Evolutionary conservation across 768 basidiomycete genomes (phyloP).

Genomic region (Dacryopinax spathularia): DNA sequence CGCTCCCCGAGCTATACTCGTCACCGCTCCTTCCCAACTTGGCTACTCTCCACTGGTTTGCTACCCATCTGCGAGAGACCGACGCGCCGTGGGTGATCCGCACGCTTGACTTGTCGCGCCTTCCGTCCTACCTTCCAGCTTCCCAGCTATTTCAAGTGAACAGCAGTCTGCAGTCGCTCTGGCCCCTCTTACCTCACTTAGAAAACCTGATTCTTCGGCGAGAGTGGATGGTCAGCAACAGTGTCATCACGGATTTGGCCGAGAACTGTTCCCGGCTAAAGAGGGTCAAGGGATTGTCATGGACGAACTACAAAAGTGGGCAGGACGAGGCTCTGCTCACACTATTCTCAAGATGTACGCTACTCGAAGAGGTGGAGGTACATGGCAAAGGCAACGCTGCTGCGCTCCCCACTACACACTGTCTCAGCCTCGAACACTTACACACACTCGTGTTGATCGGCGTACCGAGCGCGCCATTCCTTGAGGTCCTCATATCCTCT

Average conservation of each 20-base stretch:
- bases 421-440: constrained; percentile 25
- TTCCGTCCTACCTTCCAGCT: constrained; percentile 43
- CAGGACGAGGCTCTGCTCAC: constrained; percentile 3
- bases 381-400: constrained; percentile 42
- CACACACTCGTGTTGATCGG: constrained; percentile 48
- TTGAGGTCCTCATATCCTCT: constrained; percentile 43
- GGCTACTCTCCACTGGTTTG: no score
- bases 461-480: constrained; percentile 49
- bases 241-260: constrained; percentile 33
- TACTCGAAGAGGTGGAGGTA: constrained; percentile 50
- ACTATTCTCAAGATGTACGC: constrained; percentile 40
- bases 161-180: no score
- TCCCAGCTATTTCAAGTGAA: no score
- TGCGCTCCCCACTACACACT: constrained; percentile 21
- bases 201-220: no score
- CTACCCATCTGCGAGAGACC: constrained; percentile 41
- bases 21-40: no score
- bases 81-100: constrained; percentile 82
- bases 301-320: neutral
- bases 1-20: neutral
- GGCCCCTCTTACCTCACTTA: no score
- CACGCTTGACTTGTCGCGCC: constrained; percentile 43
- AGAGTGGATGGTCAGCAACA: constrained; percentile 49
- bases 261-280: constrained; percentile 2
- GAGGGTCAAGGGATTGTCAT: constrained; percentile 8